Base-by-base conservation (phyloP, 768 basidiomycete genomes). In the Russula olivacea region DNA sequence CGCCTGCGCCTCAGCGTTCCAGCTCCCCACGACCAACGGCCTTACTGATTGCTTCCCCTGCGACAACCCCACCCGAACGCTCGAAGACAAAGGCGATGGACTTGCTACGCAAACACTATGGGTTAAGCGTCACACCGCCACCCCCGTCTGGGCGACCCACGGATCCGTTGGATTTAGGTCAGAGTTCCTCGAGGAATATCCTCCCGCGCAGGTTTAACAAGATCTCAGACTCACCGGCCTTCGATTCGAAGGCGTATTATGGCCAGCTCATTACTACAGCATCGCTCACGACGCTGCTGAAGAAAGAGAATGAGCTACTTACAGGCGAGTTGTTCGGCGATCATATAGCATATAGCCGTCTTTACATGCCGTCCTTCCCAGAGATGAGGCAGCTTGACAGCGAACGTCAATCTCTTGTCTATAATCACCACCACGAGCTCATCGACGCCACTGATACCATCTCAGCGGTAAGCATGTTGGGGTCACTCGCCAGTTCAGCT, bases 401-500 rank as follows among this genome's bases (percentile, higher is more conserved):
- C 69, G 93, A 96, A 70, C 78, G 91, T 25, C 93, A 97, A 73
- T 88, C 89, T 10, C 78, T 97, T 49, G 93, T 97, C 12, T 97
- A 97, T 71, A 93, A 95, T 69, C 93, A 95, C 70, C 94, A 97
- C 69, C 92, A 94, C 63, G 94, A 97, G 67, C 85, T 97, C 21
- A 94, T 97, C 55, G 91, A 91, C 1, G 94, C 94, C 3, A 92
- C 88, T 63, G 91, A 93, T 69, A 96, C 94, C 10, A 96, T 97
- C 66, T 85, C 87, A 63, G 84, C 87, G 6, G 92, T 93, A 74
- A 21, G 85, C 68, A 36, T 3, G 51, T 34, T 43, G 47, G 10
- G 17, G 38, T 55, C 60, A 6, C 30, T 38, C 50, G n/a, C 32
- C 38, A 40, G 32, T 10, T 25, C 23, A 10, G 6, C 7, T 14